phyloP scores from a whole-genome alignment of 2,329 filamentous ascomycete genomes.

The Nigrospora oryzae region DNA sequence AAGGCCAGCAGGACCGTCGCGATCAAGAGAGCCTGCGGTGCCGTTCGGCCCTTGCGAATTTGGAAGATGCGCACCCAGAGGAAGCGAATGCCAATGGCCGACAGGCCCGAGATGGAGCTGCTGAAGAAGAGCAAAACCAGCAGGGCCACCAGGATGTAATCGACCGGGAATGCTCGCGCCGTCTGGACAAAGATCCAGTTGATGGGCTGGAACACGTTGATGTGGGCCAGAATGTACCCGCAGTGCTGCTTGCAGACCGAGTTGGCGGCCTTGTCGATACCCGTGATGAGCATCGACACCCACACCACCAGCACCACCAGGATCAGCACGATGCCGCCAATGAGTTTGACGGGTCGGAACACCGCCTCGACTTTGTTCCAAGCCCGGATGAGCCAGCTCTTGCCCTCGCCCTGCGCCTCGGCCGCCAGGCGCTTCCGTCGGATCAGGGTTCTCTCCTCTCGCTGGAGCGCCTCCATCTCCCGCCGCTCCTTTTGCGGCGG shows the following conservation, averaged over 20 bases:
- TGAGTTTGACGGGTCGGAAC: slow-evolving; percentile 79
- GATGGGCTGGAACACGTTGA: slow-evolving; percentile 90
- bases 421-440: slow-evolving; percentile 81
- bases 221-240: slow-evolving; percentile 79
- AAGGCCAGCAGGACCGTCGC: slow-evolving; percentile 86
- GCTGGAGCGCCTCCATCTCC: slow-evolving; percentile 76
- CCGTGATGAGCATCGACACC: slow-evolving; percentile 89
- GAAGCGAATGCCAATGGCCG: slow-evolving; percentile 85
- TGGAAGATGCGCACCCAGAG: slow-evolving; percentile 91
- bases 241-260: slow-evolving; percentile 85
- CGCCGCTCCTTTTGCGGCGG: slow-evolving; percentile 79
- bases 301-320: slow-evolving; percentile 69
- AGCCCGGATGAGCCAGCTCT: slow-evolving; percentile 59
- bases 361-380: slow-evolving; percentile 79
- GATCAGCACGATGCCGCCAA: slow-evolving; percentile 74
- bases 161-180: slow-evolving; percentile 78
- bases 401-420: slow-evolving; percentile 72
- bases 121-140: slow-evolving; percentile 82
- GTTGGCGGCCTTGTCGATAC: slow-evolving; percentile 93
- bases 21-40: slow-evolving; percentile 84
- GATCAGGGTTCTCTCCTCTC: slow-evolving; percentile 87
- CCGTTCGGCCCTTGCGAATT: slow-evolving; percentile 80
- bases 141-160: slow-evolving; percentile 83
- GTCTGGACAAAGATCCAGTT: slow-evolving; percentile 83
- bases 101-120: slow-evolving; percentile 79